Evolutionary conservation across 129 eudicot genomes (phyloP).

Genomic region (Flaveria linearis): DNA sequence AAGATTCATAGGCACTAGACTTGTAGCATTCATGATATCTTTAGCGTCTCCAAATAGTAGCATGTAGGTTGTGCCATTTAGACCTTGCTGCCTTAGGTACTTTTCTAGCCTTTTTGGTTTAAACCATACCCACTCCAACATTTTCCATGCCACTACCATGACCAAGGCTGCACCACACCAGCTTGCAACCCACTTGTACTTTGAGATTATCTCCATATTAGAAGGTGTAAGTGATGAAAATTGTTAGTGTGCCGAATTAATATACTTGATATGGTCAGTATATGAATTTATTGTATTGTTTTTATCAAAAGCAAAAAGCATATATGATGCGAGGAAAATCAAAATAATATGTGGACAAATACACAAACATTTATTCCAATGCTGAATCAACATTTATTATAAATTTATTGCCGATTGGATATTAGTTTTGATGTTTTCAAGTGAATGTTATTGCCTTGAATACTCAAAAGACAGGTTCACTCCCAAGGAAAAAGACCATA

Average conservation of each 20-base stretch:
- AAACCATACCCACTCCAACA: constrained; percentile 38
- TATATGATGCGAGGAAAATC: constrained; percentile 9
- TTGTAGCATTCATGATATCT: constrained; percentile 23
- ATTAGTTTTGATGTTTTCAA: too few species aligned
- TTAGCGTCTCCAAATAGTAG: constrained; percentile 38
- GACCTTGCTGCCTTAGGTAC: constrained; percentile 35
- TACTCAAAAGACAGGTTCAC: too few species aligned
- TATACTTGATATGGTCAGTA: neutral
- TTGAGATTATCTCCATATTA: constrained; percentile 25
- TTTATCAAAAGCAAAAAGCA: constrained; percentile 9
- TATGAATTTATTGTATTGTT: constrained; percentile 3
- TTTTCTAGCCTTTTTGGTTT: constrained; percentile 40
- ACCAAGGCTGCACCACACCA: constrained; percentile 33
- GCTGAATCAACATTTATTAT: neutral
- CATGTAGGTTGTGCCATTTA: constrained; percentile 30
- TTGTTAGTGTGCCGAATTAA: neutral
- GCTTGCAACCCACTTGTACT: constrained; percentile 29
- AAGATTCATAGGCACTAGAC: constrained; percentile 33
- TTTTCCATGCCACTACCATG: constrained; percentile 32
- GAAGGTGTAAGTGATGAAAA: neutral
- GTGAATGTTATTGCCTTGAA: too few species aligned
- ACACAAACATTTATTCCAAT: neutral
- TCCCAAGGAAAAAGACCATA: too few species aligned
- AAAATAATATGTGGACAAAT: constrained; percentile 15
- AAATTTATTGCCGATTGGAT: neutral